These are phyloP conservation scores for Pelargonium cotyledonis DNA, from an alignment of 441 rosid genomes.

Conservation along the genomic window DNA sequence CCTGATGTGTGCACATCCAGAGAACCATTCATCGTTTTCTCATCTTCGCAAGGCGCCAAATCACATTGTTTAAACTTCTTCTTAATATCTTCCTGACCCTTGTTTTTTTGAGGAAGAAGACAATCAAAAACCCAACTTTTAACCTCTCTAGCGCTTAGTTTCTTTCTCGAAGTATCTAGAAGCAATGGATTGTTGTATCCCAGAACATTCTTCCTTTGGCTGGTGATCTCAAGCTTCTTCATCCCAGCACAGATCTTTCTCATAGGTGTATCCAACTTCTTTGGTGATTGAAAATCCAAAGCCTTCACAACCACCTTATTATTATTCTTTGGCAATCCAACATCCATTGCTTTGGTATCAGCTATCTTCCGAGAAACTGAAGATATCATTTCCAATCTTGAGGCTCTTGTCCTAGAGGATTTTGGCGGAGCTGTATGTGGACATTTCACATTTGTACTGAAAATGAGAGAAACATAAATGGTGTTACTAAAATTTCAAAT, in stretches of 20 bases:
- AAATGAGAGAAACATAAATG: conserved; percentile 7
- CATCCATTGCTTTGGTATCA: conserved; percentile 33
- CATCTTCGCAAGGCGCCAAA: conserved; percentile 22
- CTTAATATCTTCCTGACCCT: conserved; percentile 18
- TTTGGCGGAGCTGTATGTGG: conserved; percentile 85
- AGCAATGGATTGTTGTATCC: conserved; percentile 5
- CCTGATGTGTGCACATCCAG: conserved; percentile 1
- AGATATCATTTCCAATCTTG: conserved; percentile 68
- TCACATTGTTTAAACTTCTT: conserved; percentile 15
- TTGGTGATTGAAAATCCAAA: conserved; percentile 70
- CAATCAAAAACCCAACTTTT: conserved; percentile 87
- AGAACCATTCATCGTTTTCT: conserved; percentile 24
- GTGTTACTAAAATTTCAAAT: neutral
- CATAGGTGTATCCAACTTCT: conserved; percentile 45
- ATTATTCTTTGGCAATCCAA: conserved; percentile 33
- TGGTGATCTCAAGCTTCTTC: conserved; percentile 59
- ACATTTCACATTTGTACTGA: conserved; percentile 46
- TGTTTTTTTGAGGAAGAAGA: conserved; percentile 15
- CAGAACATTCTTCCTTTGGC: conserved; percentile 27
- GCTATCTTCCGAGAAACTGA: conserved; percentile 52
- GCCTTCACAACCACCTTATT: conserved; percentile 53
- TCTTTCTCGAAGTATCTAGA: conserved; percentile 37
- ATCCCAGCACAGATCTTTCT: conserved; percentile 47
- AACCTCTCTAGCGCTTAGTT: conserved; percentile 55
- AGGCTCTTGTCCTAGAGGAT: conserved; percentile 52